Conservation (phyloP, 805 yeast genomes). For the Wickerhamomyces rabaulensis region DNA sequence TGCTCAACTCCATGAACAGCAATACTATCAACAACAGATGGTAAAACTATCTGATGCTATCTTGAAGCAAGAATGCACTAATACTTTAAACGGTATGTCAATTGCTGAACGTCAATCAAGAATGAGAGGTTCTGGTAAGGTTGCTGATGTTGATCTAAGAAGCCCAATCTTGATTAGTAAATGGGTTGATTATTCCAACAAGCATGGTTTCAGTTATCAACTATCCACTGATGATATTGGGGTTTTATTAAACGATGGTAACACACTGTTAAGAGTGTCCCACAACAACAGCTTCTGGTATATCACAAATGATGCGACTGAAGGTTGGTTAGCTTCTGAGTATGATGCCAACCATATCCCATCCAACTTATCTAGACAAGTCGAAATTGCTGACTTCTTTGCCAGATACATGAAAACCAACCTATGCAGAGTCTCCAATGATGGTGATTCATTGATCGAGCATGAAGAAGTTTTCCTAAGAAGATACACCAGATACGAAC, state of each 20-base stretch:
- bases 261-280: conserved; percentile 69
- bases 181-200: conserved; percentile 97
- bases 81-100: conserved; percentile 39
- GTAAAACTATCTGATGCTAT: conserved; percentile 23
- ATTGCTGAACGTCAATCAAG: conserved; percentile 41
- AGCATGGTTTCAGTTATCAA: conserved; percentile 93
- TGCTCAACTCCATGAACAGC: conserved; percentile 11
- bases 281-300: conserved; percentile 64
- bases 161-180: conserved; percentile 77
- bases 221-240: conserved; percentile 87
- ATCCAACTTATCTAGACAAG: conserved; percentile 53
- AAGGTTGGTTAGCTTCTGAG: conserved; percentile 52
- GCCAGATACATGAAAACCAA: conserved; percentile 90
- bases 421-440: conserved; percentile 72
- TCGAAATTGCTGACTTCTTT: conserved; percentile 83
- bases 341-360: conserved; percentile 40
- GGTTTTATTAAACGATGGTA: conserved; percentile 80
- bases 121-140: conserved; percentile 24
- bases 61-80: conserved; percentile 40
- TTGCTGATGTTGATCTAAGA: conserved; percentile 14
- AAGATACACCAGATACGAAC: conserved; percentile 73
- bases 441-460: conserved; percentile 39
- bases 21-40: background rate
- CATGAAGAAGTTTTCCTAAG: conserved; percentile 71
- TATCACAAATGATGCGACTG: conserved; percentile 41